phyloP scores from a whole-genome alignment of 2,329 filamentous ascomycete species.

The Sarocladiaceae sp. region DNA sequence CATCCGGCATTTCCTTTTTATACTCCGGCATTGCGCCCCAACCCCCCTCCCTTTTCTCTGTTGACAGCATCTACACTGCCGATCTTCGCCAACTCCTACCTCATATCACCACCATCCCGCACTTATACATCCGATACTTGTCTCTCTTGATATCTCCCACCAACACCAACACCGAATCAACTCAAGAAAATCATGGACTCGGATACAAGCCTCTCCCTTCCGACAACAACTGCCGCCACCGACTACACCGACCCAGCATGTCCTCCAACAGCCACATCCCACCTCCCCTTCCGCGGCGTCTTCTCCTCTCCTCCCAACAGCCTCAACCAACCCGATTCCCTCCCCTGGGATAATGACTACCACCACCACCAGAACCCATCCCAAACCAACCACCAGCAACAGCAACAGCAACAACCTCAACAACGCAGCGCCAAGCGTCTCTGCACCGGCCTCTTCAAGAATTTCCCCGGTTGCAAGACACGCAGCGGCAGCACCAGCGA shows the following conservation, averaged over 20 bases:
- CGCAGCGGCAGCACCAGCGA: neutral
- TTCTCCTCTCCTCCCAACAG: slow-evolving; percentile 10
- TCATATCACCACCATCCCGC: neutral
- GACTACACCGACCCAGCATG: slow-evolving; percentile 23
- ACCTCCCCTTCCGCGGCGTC: slow-evolving; percentile 1
- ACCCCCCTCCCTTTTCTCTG: too few relatives aligned
- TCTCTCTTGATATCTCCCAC: neutral
- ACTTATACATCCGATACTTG: neutral
- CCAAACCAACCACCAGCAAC: neutral
- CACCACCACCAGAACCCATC: neutral
- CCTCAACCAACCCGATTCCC: neutral
- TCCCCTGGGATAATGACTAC: slow-evolving; percentile 5
- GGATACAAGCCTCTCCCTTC: slow-evolving; percentile 25
- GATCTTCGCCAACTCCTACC: neutral
- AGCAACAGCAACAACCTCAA: neutral
- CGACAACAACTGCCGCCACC: slow-evolving; percentile 25
- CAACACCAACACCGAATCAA: neutral
- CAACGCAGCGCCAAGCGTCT: slow-evolving; percentile 1
- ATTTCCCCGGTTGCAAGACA: neutral
- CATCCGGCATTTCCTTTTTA: too few relatives aligned
- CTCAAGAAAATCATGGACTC: slow-evolving; percentile 20
- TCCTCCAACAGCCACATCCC: slow-evolving; percentile 6
- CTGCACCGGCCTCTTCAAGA: slow-evolving; percentile 6
- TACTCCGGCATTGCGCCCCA: too few relatives aligned
- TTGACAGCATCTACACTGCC: neutral